phyloP scores from a whole-genome alignment of 345 rosid genomes.

The Lenwebbia sp. region DNA sequence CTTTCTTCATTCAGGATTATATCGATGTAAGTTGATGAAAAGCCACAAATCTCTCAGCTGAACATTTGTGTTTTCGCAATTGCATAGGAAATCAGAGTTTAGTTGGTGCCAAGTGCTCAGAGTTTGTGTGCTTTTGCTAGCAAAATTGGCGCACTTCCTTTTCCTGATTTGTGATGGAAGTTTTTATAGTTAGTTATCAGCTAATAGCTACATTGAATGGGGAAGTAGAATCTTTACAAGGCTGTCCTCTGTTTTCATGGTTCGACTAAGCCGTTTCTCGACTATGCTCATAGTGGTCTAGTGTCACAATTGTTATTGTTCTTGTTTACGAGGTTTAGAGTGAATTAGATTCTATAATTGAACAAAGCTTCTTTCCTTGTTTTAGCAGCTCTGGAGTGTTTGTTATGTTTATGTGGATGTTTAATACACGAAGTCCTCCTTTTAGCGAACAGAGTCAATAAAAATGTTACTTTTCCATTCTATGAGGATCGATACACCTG shows the following conservation, averaged over 20 bases:
- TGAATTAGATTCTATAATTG: neutral
- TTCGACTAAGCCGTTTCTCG: neutral
- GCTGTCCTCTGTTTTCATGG: neutral
- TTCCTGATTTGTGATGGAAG: neutral
- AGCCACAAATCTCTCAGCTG: neutral
- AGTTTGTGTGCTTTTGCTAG: neutral
- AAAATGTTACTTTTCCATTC: neutral
- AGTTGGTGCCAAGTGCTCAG: neutral
- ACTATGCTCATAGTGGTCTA: neutral
- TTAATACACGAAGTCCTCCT: neutral
- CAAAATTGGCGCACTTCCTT: neutral
- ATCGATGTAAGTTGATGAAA: slow-evolving; percentile 3
- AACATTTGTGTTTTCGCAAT: neutral
- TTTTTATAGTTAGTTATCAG: neutral
- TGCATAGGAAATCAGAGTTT: neutral
- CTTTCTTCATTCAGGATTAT: slow-evolving; percentile 1
- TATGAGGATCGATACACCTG: neutral
- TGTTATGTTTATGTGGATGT: neutral
- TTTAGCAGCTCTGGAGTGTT: neutral
- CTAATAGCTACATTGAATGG: neutral
- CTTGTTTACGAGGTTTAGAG: neutral
- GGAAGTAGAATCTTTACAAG: neutral
- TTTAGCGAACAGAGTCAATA: neutral
- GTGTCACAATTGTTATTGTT: too few species aligned
- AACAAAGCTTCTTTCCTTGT: neutral